Conservation (phyloP, 176 grass and related monocot species). For the Oryza meyeriana region DNA sequence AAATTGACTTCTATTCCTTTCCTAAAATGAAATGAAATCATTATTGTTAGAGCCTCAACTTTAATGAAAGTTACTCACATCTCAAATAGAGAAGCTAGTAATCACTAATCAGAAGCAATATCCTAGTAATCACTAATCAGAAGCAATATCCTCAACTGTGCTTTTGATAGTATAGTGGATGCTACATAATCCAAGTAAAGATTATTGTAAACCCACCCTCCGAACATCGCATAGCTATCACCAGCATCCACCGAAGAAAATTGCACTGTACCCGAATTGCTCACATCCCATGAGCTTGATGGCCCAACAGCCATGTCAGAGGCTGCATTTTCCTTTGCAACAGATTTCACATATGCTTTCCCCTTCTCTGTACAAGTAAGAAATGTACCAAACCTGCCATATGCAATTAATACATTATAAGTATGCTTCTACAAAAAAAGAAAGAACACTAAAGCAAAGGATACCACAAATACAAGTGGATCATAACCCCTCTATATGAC, state of each 20-base stretch:
- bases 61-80: neutral
- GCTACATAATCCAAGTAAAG: neutral
- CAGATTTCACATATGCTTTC: constrained; percentile 62
- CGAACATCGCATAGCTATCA: constrained; percentile 79
- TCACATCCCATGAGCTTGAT: constrained; percentile 68
- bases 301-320: constrained; percentile 39
- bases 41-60: neutral
- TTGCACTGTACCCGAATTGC: constrained; percentile 54
- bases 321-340: constrained; percentile 38
- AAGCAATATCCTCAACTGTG: neutral
- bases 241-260: constrained; percentile 68
- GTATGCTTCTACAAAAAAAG: neutral
- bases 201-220: constrained; percentile 61
- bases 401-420: constrained; percentile 19
- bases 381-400: constrained; percentile 62
- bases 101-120: neutral
- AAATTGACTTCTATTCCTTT: constrained; percentile 78
- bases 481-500: neutral
- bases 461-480: constrained; percentile 12
- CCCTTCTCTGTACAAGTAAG: constrained; percentile 79
- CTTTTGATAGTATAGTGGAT: neutral
- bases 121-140: no score
- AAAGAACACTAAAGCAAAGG: neutral
- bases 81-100: neutral
- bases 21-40: constrained; percentile 42